Percentiles rank a stretch among this genome's conserved stretches.
Evolutionary conservation across 2,329 filamentous ascomycete species (phyloP).

Genomic region (Trichophyton verrucosum): DNA sequence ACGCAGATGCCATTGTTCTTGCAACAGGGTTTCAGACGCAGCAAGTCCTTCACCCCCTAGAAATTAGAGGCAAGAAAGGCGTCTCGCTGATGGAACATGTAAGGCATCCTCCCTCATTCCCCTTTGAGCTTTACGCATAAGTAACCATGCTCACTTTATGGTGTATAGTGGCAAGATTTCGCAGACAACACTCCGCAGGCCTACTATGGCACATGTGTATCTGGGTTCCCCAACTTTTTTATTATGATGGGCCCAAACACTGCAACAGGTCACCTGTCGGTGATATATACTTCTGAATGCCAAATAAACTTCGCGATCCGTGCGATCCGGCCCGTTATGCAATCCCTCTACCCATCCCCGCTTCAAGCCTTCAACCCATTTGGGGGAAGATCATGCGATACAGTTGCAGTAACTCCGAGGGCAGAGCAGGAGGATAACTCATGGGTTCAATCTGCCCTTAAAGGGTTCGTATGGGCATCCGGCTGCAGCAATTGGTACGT

Average conservation of each 20-base stretch:
- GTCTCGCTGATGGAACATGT: constrained; percentile 21
- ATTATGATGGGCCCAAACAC: constrained; percentile 37
- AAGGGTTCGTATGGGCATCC: constrained; percentile 37
- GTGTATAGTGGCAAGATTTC: constrained; percentile 27
- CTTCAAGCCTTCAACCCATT: constrained; percentile 16
- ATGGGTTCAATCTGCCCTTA: constrained; percentile 32
- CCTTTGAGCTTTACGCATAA: constrained; percentile 16
- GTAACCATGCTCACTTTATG: constrained; percentile 21
- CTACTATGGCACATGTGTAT: constrained; percentile 40
- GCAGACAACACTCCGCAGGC: constrained; percentile 29
- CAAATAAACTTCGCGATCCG: constrained; percentile 39
- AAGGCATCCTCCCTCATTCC: constrained; percentile 6
- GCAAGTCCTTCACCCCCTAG: constrained; percentile 36
- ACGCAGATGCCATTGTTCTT: constrained; percentile 38
- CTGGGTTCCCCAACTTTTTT: constrained; percentile 39
- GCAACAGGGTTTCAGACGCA: constrained; percentile 41
- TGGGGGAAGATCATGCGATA: constrained; percentile 11
- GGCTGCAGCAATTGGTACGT: constrained; percentile 44
- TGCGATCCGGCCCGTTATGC: constrained; percentile 32
- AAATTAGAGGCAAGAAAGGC: constrained; percentile 35
- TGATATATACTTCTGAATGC: constrained; percentile 41
- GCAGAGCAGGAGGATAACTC: constrained; percentile 26
- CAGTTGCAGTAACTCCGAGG: constrained; percentile 27
- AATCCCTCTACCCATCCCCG: constrained; percentile 20
- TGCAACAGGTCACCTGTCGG: constrained; percentile 38